Evolutionary conservation across 1,139 yeast genomes (phyloP).

Genomic region (Debaryomycetaceae sp.): DNA sequence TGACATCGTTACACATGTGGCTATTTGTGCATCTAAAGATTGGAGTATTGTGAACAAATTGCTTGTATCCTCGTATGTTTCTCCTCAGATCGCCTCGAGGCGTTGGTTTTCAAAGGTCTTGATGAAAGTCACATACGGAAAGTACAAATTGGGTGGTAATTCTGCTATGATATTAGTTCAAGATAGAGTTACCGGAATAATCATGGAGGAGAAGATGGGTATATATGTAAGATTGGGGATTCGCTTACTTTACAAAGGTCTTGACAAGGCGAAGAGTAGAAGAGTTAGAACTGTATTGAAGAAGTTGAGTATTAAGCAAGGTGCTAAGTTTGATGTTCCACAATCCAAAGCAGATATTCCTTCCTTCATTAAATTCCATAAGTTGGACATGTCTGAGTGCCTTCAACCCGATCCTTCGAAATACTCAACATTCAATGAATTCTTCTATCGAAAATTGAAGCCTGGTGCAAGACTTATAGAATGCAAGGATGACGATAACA

Average conservation of each 20-base stretch:
- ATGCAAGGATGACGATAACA: conserved; percentile 41
- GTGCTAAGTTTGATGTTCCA: conserved; percentile 74
- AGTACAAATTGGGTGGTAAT: conserved; percentile 81
- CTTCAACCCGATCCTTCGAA: conserved; percentile 42
- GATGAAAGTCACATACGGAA: conserved; percentile 84
- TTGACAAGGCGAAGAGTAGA: conserved; percentile 51
- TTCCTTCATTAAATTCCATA: conserved; percentile 79
- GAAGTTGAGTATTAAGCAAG: conserved; percentile 75
- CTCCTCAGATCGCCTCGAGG: conserved; percentile 78
- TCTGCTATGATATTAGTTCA: conserved; percentile 94
- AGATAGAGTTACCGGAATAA: conserved; percentile 82
- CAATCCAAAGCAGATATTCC: conserved; percentile 62
- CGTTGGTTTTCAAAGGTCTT: conserved; percentile 85
- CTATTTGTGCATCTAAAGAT: conserved; percentile 78
- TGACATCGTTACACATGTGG: conserved; percentile 81
- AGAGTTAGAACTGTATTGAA: conserved; percentile 56
- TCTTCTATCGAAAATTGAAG: conserved; percentile 76
- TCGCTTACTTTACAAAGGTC: conserved; percentile 74
- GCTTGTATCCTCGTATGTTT: conserved; percentile 67
- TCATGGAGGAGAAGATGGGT: conserved; percentile 90
- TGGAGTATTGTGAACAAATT: conserved; percentile 69
- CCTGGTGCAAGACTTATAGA: conserved; percentile 72
- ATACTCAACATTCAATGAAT: conserved; percentile 78
- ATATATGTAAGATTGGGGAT: conserved; percentile 86
- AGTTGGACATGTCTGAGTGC: conserved; percentile 70